Evolutionary conservation across 129 eudicot species (phyloP), one percentile per base, ranked within the genome.

Genomic region (Tagetes erecta): DNA sequence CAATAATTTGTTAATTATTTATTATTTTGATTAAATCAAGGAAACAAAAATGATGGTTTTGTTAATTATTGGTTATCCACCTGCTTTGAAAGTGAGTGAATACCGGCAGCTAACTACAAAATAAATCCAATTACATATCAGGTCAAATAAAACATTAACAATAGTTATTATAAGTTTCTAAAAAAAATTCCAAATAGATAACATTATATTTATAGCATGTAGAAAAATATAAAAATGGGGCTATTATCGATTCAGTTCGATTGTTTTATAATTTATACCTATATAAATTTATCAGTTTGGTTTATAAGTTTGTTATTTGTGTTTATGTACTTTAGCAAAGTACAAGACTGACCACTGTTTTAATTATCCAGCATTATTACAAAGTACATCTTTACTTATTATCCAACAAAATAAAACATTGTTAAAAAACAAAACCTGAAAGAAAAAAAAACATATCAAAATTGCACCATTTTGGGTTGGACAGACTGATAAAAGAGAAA

Each of bases 381-480:
- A 57, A 39, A 50, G 66, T 70, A 51, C 56, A 71, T 4, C 53
- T 73, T 65, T 55, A 58, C 64, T 79, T 72, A 79, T 79, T 55
- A 79, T 72, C 83, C 83, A 79, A 52, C 73, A 72, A 38, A 63
- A 20, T 20, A 79, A 71, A 72, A 12, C 64, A 52, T 31, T 62
- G 67, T 62, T 62, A 36, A 62, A 59, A 3, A 59, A 55, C 20
- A 30, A 30, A 30, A 56, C 30, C 27, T 20, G 33, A 57, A 5
- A 39, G 44, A 6, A 36, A 63, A 27, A 10, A 79, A 71, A 72
- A 12, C 44, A 52, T 30, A 72, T 71, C 82, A 79, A 79, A 79
- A 79, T 79, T 79, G 75, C 83, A 72, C 47, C 83, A 72, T 79
- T 64, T 71, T 44, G 59, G 44, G 51, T 53, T 51, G 50, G 38